Evolutionary conservation across 148 eudicot species (phyloP).

Genomic region (Pharnaceum exiguum): DNA sequence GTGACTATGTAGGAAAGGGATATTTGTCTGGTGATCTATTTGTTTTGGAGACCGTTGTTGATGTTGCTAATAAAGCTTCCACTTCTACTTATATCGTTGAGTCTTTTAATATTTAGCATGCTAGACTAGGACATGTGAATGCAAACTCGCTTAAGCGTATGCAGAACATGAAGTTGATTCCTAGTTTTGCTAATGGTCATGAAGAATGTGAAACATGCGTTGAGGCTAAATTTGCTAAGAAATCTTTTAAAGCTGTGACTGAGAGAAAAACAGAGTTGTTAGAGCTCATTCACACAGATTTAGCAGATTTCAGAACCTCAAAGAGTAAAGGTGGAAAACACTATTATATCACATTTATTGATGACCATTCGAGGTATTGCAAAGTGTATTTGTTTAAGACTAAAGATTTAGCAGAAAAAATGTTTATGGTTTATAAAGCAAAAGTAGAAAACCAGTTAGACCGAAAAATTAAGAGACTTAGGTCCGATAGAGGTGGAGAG

Average conservation of each 20-base stretch:
- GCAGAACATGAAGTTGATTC: background rate
- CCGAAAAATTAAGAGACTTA: background rate
- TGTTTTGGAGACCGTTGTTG: background rate
- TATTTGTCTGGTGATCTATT: background rate
- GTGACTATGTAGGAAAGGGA: too few species aligned
- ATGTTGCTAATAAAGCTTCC: background rate
- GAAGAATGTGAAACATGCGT: background rate
- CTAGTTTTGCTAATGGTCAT: background rate
- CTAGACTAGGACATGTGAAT: background rate
- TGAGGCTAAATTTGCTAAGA: background rate
- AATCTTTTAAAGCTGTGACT: background rate
- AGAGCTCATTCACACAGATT: background rate
- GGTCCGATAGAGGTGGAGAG: slow-evolving; percentile 8
- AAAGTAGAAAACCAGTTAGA: background rate
- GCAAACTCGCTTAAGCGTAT: background rate
- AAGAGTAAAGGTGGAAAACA: background rate
- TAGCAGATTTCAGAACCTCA: background rate
- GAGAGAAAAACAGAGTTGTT: background rate
- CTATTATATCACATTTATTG: background rate
- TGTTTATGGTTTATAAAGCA: background rate
- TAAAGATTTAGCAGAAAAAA: background rate
- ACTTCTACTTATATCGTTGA: background rate
- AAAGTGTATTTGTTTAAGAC: background rate
- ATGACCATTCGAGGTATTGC: background rate
- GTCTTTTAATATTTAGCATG: too few species aligned